phyloP scores from a whole-genome alignment of 805 yeast genomes.

The Grigorovia yakushimaensis region DNA sequence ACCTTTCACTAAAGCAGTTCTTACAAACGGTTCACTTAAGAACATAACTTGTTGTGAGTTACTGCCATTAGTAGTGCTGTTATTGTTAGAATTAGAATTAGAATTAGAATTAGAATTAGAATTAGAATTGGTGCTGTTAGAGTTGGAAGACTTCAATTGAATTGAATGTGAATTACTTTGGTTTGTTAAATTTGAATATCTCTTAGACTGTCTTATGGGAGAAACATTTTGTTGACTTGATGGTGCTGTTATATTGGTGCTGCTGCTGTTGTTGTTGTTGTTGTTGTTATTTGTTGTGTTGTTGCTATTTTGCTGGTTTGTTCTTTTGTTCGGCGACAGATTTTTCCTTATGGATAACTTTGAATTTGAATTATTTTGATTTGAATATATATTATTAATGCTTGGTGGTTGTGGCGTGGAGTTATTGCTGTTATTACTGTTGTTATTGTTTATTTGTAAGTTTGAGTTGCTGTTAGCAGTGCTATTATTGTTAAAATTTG shows the following conservation, averaged over 20 bases:
- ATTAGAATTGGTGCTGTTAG: neutral
- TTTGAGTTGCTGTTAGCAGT: slow-evolving; percentile 4
- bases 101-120: neutral
- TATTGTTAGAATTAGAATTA: neutral
- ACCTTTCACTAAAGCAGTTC: slow-evolving; percentile 92
- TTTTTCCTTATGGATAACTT: slow-evolving; percentile 37
- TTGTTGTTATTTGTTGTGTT: slow-evolving; percentile 2
- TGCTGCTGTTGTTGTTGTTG: slow-evolving; percentile 10
- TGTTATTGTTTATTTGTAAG: slow-evolving; percentile 12
- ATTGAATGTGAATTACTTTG: too few relatives aligned
- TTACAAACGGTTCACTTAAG: slow-evolving; percentile 84
- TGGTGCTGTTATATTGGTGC: slow-evolving; percentile 6
- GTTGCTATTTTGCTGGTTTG: slow-evolving; percentile 4
- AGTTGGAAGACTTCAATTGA: too few relatives aligned
- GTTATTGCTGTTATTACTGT: neutral
- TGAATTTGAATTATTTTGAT: slow-evolving; percentile 35
- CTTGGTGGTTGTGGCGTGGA: neutral
- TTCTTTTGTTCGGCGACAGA: slow-evolving; percentile 14
- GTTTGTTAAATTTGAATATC: slow-evolving; percentile 5
- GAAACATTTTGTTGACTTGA: neutral
- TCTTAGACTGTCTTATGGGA: neutral
- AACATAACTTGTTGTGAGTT: slow-evolving; percentile 38
- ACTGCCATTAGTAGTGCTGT: slow-evolving; percentile 6
- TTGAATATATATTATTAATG: slow-evolving; percentile 24
- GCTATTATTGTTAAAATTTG: slow-evolving; percentile 4